Base-by-base conservation (phyloP, 768 basidiomycete species). In the Daedaleopsis sinensis region DNA sequence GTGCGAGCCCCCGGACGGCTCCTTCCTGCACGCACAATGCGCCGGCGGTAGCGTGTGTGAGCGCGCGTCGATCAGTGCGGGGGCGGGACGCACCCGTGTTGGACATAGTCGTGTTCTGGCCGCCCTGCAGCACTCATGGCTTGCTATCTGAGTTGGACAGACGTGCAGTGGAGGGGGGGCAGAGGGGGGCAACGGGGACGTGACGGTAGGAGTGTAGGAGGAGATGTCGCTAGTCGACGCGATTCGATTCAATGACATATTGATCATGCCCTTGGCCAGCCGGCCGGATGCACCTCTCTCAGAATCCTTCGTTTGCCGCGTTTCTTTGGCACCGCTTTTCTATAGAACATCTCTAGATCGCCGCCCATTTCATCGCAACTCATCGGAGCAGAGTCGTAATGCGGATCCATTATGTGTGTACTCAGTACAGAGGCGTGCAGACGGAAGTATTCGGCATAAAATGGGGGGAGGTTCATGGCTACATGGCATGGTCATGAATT, bases 401-500 rank as follows among this genome's bases (percentile, higher is more conserved):
- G 55, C 47, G 27, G 27, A 62, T 57, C 37, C 52, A 58, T 58
- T 62, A 58, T 62, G 61, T 62, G 55, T 62, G 61, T 62, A 63
- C 62, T 57, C 62, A 59, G 62, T 63, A 63, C 58, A 54, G 36
- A 47, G 12, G 16, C 38, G 39, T 11, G 42, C n/a, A 51, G 24
- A 36, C n/a, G 16, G 18, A 58, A 24, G 27, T 49, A 47, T 51
- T 35, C 19, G 39, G 43, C 18, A 55, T 27, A 21, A 58, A 39
- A 55, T 53, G 21, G 58, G 47, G 62, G 59, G 62, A 64, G 39
- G 62, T 64, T 36, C 59, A 61, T 50, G 59, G 62, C 62, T 63
- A 63, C 62, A 61, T 57, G 66, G 54, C 63, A 60, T 64, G 56
- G 58, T 65, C 59, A 58, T 61, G 59, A 50, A 58, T 47, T 67